A percentile compares a stretch with the other conserved stretches of the same genome.
Evolutionary conservation across 2,329 filamentous ascomycete species (phyloP).

Genomic region (Ceratocystis colombiana): DNA sequence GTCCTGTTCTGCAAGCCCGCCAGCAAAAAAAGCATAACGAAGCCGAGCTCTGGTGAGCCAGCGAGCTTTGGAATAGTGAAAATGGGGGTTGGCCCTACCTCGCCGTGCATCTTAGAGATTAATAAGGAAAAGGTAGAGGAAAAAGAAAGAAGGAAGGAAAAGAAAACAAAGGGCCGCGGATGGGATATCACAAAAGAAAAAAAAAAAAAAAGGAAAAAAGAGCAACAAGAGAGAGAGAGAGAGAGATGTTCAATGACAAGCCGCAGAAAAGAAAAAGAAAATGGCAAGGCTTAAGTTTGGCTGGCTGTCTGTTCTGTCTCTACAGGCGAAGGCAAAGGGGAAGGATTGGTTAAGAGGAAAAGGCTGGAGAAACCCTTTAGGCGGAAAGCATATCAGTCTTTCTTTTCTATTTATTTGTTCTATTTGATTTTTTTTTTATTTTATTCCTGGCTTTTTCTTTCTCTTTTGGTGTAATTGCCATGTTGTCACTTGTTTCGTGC

Average conservation of each 20-base stretch:
- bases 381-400: neutral
- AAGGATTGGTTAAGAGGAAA: neutral
- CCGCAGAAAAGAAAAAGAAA: constrained; percentile 7
- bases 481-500: constrained; percentile 1
- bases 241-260: constrained; percentile 6
- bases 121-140: constrained; percentile 18
- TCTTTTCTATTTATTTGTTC: neutral
- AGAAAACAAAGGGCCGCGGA: constrained; percentile 18
- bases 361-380: constrained; percentile 10
- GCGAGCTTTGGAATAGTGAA: constrained; percentile 40
- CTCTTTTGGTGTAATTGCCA: neutral
- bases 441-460: neutral
- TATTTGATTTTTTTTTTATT: neutral
- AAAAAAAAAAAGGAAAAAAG: constrained; percentile 15
- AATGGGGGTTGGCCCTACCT: constrained; percentile 37
- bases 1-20: neutral
- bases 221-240: constrained; percentile 5
- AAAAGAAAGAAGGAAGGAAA: constrained; percentile 15
- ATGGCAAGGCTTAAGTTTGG: constrained; percentile 12
- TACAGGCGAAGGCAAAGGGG: neutral
- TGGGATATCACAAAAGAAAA: constrained; percentile 18
- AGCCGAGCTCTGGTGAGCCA: too few relatives aligned
- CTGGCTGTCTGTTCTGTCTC: neutral
- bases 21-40: constrained; percentile 1
- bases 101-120: constrained; percentile 22